Evolutionary conservation across 2,329 filamentous ascomycete species (phyloP), one percentile per base, ranked within the genome.

Genomic region (Trichophyton mentagrophytes): DNA sequence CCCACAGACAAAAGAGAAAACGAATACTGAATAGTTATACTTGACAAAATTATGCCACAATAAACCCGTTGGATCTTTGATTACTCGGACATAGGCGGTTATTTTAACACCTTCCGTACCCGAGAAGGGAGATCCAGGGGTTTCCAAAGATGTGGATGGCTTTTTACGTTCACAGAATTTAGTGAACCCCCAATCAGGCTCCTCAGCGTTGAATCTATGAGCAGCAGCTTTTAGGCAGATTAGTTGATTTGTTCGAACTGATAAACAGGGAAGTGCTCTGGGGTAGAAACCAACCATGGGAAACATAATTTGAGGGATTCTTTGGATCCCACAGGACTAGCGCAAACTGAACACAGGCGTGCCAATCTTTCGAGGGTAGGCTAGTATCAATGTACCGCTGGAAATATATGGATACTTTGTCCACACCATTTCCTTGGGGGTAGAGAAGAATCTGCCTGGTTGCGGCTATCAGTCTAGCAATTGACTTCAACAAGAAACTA

Each of bases 181-280:
- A 17, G 93, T 99, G 73, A 99, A 99, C 1, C 93, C 93, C 93
- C 93, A 99, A 69, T 99, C 93, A 25, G 90, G 90, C 74, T 99
- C 93, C 47, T 97, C 93, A 65, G 88, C 89, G 3, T 90, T 97
- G 74, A 97, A 99, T 62, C 93, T 87, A 72, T 99, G 93, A 67
- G 91, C 90, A 15, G 93, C 93, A 53, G 80, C 81, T 79, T 63
- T 13, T 55, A n/a, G 60, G 25, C 6, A 15, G 22, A 40, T 64
- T 27, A 64, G 66, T 55, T 62, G 5, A 27, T 8, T 8, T 33
- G 7, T 36, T n/a, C 62, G 17, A 6, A 17, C 27, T 7, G 33
- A 13, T 5, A 27, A 33, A 53, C 1, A 15, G n/a, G 22, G 15
- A n/a, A 0, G 36, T 9, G 15, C 1, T 4, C 3, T 22, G 27